A percentile compares a stretch with the other conserved stretches of the same genome.
Evolutionary conservation across 1,139 yeast species (phyloP).

Genomic region (Candida albicans): DNA sequence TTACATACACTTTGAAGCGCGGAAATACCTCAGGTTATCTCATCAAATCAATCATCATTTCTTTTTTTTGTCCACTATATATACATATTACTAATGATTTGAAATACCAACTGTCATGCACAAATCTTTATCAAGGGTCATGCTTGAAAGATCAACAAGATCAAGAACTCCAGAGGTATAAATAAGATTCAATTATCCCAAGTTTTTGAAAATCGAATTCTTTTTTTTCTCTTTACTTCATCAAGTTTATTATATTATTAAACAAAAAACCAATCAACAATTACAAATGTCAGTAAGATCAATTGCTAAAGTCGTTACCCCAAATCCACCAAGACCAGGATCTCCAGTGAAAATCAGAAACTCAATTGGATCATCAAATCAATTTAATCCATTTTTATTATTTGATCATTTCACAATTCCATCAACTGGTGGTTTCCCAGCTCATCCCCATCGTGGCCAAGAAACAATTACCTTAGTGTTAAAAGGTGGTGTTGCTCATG

Average conservation of each 20-base stretch:
- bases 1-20: too few species aligned
- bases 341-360: conserved; percentile 2
- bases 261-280: neutral
- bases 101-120: too few species aligned
- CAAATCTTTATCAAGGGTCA: too few species aligned
- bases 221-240: neutral
- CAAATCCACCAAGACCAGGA: conserved; percentile 4
- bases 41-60: too few species aligned
- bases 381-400: conserved; percentile 82
- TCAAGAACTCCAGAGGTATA: too few species aligned
- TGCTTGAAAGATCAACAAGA: too few species aligned
- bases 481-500: conserved; percentile 82
- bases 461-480: conserved; percentile 80
- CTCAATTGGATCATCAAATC: conserved; percentile 33
- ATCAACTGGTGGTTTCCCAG: conserved; percentile 78
- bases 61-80: too few species aligned
- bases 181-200: neutral
- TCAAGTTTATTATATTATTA: neutral
- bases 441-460: conserved; percentile 91
- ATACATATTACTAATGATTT: too few species aligned
- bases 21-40: too few species aligned
- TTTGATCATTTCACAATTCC: conserved; percentile 68
- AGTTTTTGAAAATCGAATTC: neutral
- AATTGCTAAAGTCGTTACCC: conserved; percentile 1
- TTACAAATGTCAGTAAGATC: conserved; percentile 2